These are phyloP conservation scores for Cladosporium sp. DNA, from an alignment of 2,329 filamentous ascomycete genomes.

Conservation along the genomic window DNA sequence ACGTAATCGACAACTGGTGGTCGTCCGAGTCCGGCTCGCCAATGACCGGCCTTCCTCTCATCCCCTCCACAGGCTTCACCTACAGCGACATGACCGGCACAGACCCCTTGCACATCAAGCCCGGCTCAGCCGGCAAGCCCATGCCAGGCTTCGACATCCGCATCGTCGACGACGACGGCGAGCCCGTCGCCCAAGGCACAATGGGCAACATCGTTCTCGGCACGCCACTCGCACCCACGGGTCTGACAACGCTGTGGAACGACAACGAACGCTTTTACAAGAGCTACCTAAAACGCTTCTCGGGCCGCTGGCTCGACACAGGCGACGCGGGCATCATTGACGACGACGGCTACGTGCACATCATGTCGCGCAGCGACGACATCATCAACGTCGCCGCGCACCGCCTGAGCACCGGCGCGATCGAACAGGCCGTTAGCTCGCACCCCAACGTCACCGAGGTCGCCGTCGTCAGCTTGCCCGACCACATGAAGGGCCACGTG, in stretches of 20 bases:
- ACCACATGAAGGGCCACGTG: slow-evolving; percentile 79
- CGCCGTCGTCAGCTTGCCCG: slow-evolving; percentile 79
- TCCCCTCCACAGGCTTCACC: slow-evolving; percentile 55
- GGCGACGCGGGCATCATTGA: slow-evolving; percentile 88
- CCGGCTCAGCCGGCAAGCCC: slow-evolving; percentile 81
- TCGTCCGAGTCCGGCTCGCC: slow-evolving; percentile 64
- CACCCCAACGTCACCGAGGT: slow-evolving; percentile 76
- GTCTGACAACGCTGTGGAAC: slow-evolving; percentile 77
- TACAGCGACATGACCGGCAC: slow-evolving; percentile 38
- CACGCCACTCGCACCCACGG: slow-evolving; percentile 76
- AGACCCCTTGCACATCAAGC: slow-evolving; percentile 59
- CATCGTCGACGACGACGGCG: slow-evolving; percentile 73
- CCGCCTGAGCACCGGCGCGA: slow-evolving; percentile 77
- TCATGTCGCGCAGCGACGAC: slow-evolving; percentile 67
- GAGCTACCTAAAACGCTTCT: slow-evolving; percentile 76
- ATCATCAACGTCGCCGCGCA: slow-evolving; percentile 96
- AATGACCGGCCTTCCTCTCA: slow-evolving; percentile 59
- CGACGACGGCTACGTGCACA: slow-evolving; percentile 57
- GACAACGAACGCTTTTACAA: slow-evolving; percentile 82
- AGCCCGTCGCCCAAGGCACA: slow-evolving; percentile 60
- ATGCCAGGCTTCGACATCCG: slow-evolving; percentile 89
- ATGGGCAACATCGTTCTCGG: slow-evolving; percentile 92
- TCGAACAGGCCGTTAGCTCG: slow-evolving; percentile 83
- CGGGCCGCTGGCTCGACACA: slow-evolving; percentile 80
- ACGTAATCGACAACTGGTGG: slow-evolving; percentile 69